Percentiles rank a stretch among this genome's conserved stretches.
Evolutionary conservation across 1,284 basidiomycete species (phyloP).

Genomic region (Coniferiporia weirii): DNA sequence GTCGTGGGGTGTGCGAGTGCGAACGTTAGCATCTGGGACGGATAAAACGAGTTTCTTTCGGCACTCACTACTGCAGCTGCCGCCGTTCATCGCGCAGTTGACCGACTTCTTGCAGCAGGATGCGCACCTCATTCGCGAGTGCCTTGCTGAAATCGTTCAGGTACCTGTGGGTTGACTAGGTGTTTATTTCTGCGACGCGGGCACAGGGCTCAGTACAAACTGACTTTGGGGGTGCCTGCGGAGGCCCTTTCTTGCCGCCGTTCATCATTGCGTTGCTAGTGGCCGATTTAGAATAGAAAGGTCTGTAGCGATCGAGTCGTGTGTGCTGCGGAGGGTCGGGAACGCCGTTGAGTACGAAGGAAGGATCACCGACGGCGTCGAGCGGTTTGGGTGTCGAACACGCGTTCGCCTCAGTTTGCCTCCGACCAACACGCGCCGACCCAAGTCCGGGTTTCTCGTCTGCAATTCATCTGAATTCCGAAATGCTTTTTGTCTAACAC

Average conservation of each 20-base stretch:
- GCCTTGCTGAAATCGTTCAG: constrained; percentile 67
- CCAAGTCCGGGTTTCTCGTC: neutral
- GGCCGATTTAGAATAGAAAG: neutral
- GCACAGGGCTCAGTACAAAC: neutral
- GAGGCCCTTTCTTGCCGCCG: constrained; percentile 5
- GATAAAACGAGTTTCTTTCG: neutral
- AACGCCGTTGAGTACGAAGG: neutral
- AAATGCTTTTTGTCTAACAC: neutral
- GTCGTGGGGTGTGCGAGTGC: neutral
- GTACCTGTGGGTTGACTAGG: constrained; percentile 37
- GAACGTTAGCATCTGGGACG: neutral
- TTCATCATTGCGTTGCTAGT: neutral
- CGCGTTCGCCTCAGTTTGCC: neutral
- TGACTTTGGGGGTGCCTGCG: constrained; percentile 11
- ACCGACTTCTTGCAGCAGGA: constrained; percentile 64
- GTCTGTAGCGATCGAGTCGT: too few relatives aligned
- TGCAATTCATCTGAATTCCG: neutral
- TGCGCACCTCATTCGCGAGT: constrained; percentile 53
- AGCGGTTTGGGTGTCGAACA: neutral
- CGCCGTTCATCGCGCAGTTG: constrained; percentile 69
- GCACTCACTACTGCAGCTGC: constrained; percentile 62
- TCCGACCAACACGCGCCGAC: neutral
- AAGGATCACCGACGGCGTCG: neutral
- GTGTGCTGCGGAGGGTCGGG: neutral
- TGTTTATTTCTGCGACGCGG: too few relatives aligned